phyloP scores from a whole-genome alignment of 139 green algal genomes.

The Diplosphaera chodatii region DNA sequence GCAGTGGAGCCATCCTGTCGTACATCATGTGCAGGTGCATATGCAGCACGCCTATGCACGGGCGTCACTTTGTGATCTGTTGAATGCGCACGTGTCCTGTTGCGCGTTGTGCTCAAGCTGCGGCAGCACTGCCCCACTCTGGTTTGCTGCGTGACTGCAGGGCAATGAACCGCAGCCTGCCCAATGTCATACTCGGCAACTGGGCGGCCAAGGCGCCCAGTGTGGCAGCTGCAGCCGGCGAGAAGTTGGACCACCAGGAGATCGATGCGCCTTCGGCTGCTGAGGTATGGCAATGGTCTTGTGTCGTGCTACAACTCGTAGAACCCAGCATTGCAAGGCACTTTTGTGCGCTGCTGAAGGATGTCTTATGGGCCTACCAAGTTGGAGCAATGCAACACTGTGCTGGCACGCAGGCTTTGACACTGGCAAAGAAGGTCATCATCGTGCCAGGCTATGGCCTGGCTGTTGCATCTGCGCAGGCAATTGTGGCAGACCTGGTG shows the following conservation, averaged over 20 bases:
- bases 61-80: no score
- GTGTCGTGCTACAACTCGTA: no score
- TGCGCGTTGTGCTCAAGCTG: no score
- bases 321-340: no score
- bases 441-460: slow-evolving; percentile 85
- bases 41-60: neutral
- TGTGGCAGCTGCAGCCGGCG: slow-evolving; percentile 1
- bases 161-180: slow-evolving; percentile 82
- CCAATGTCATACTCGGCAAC: slow-evolving; percentile 83
- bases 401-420: slow-evolving; percentile 28
- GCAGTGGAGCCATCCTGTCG: slow-evolving; percentile 79
- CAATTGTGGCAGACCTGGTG: slow-evolving; percentile 63
- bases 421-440: slow-evolving; percentile 53
- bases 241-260: slow-evolving; percentile 42
- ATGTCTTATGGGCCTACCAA: no score
- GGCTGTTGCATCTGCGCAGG: slow-evolving; percentile 78
- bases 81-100: no score
- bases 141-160: slow-evolving; percentile 6
- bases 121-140: neutral
- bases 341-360: no score
- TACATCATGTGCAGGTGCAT: slow-evolving; percentile 84
- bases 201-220: slow-evolving; percentile 41
- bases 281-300: no score
- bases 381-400: no score
- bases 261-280: slow-evolving; percentile 23